These are phyloP conservation scores for Zygoascus hellenicus DNA, from an alignment of 1,139 yeast species.

Conservation along the genomic window DNA sequence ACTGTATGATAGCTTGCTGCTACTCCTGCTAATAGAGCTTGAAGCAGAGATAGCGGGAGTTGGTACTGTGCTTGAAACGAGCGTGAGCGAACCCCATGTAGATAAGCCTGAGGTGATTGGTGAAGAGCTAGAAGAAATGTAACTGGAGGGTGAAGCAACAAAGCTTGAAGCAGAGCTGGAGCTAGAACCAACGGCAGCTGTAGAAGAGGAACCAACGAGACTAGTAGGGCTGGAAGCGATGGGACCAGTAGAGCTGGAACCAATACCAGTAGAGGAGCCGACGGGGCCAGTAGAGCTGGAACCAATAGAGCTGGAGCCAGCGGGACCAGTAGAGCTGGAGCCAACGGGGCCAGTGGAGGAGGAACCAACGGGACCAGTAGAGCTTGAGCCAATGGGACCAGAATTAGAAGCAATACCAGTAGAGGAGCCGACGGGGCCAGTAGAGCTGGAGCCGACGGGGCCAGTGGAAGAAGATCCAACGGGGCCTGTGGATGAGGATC, in stretches of 20 bases:
- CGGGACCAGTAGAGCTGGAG: constrained; percentile 12
- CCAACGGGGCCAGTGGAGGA: constrained; percentile 7
- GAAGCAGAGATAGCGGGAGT: constrained; percentile 8
- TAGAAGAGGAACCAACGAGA: background rate
- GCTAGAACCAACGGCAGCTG: background rate
- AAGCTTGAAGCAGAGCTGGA: constrained; percentile 3
- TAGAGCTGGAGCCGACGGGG: no score
- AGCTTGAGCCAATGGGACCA: constrained; percentile 4
- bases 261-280: constrained; percentile 12
- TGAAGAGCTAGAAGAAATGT: constrained; percentile 6
- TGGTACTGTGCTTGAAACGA: constrained; percentile 6
- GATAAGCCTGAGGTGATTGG: background rate
- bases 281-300: constrained; percentile 7
- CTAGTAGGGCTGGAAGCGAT: background rate
- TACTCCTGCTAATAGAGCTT: constrained; percentile 8
- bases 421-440: constrained; percentile 1
- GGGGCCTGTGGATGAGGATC: no score
- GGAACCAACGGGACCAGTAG: background rate
- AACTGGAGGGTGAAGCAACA: constrained; percentile 5
- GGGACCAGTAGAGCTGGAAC: background rate
- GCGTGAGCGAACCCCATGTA: constrained; percentile 3
- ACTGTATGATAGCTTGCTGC: constrained; percentile 2
- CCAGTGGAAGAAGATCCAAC: no score
- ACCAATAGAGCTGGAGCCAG: constrained; percentile 6
- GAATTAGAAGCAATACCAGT: constrained; percentile 2